These are phyloP conservation scores for Alternaria angustiovoidea DNA, from an alignment of 2,329 filamentous ascomycete genomes.

Conservation along the genomic window DNA sequence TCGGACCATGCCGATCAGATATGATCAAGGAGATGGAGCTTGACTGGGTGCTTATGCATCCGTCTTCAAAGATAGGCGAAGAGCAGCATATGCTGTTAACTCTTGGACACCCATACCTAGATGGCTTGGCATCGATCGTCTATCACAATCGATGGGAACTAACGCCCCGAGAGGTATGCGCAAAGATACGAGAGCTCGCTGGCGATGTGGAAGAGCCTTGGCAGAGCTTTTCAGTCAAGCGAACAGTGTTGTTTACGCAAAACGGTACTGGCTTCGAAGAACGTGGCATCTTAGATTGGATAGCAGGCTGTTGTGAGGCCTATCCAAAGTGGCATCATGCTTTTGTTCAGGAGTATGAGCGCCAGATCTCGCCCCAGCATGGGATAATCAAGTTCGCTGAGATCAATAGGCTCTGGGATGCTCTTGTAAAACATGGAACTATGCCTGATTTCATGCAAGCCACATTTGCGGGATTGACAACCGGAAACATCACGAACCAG, in stretches of 20 bases:
- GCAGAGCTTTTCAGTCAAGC: conserved; percentile 19
- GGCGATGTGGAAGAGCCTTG: conserved; percentile 24
- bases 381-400: neutral
- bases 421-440: conserved; percentile 4
- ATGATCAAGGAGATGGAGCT: conserved; percentile 9
- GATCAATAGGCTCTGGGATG: conserved; percentile 9
- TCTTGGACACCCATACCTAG: conserved; percentile 23
- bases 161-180: conserved; percentile 21
- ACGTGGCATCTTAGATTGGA: conserved; percentile 14
- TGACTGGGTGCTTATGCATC: conserved; percentile 10
- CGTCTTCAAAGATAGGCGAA: neutral
- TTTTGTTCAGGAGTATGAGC: conserved; percentile 11
- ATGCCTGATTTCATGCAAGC: conserved; percentile 10
- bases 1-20: neutral
- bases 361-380: neutral
- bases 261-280: neutral
- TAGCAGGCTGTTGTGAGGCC: conserved; percentile 19
- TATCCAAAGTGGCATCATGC: conserved; percentile 16
- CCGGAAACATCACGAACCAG: neutral
- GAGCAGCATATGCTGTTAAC: conserved; percentile 19
- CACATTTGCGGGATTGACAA: conserved; percentile 10
- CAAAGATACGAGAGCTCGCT: conserved; percentile 15
- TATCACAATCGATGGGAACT: conserved; percentile 13
- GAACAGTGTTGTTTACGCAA: conserved; percentile 1
- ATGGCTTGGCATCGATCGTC: conserved; percentile 15